Evolutionary conservation across 305 asterid genomes (phyloP).

Genomic region (Ruellia speciosa): DNA sequence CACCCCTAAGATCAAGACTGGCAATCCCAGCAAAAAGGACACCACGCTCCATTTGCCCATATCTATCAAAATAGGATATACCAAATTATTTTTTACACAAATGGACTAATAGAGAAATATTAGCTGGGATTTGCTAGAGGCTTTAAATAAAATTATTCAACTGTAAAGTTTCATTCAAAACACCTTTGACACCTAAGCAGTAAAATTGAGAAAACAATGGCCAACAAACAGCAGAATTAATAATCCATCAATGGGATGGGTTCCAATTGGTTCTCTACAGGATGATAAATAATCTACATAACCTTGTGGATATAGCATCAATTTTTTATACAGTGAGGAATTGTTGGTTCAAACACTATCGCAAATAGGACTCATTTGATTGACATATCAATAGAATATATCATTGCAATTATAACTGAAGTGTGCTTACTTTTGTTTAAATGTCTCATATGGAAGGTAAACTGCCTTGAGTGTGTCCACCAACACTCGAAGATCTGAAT

Average conservation of each 20-base stretch:
- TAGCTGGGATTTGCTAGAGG: not conserved
- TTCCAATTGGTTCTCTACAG: too few relatives aligned
- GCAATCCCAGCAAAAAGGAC: slow-evolving; percentile 75
- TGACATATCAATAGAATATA: slow-evolving; percentile 2
- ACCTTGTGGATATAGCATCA: too few relatives aligned
- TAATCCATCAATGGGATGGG: too few relatives aligned
- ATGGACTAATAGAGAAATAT: slow-evolving; percentile 7
- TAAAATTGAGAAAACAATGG: slow-evolving; percentile 5
- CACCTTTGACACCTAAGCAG: not conserved
- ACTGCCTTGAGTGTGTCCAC: slow-evolving; percentile 77
- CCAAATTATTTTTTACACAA: slow-evolving; percentile 10
- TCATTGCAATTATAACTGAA: slow-evolving; percentile 12
- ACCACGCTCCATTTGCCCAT: slow-evolving; percentile 89
- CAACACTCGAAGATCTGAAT: slow-evolving; percentile 63
- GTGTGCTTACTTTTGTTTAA: slow-evolving; percentile 60
- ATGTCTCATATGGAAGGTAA: slow-evolving; percentile 79
- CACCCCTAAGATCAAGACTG: slow-evolving; percentile 90
- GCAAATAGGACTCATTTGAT: too few relatives aligned
- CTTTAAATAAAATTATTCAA: too few relatives aligned
- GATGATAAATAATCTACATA: too few relatives aligned
- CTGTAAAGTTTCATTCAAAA: slow-evolving; percentile 6
- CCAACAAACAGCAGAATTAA: too few relatives aligned
- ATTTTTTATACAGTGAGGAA: not conserved
- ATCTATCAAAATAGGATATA: slow-evolving; percentile 36
- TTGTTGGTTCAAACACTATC: not conserved